Base-by-base conservation (phyloP, 2,329 filamentous ascomycete genomes). In the Colletotrichum somersetense region DNA sequence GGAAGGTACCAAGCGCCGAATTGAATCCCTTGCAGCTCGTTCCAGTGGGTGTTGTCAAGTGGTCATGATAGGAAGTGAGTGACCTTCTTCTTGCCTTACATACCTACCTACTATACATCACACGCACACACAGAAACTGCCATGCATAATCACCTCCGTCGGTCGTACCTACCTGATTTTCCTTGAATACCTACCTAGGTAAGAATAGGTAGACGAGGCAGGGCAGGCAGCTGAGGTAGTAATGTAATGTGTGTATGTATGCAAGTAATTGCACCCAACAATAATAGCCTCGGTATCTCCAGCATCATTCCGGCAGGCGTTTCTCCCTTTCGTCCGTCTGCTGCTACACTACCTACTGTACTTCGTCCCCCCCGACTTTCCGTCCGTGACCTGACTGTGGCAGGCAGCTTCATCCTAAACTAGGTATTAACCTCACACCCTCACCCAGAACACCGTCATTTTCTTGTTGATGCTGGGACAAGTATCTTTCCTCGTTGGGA, bases 401-500 rank as follows among this genome's bases (percentile, higher is more conserved):
- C 20, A 46, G 20, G 14, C 20, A 46, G 57, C 38, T 53, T 26
- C 40, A 62, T 44, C 56, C 18, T 52, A 30, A 30, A 30, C 30
- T 30, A 12, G 8, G n/a, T 33, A 35, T 67, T 72, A 64, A 48
- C 69, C 66, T 69, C 66, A 72, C 66, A 58, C 66, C 70, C 66
- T 50, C 50, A 38, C 30, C 40, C 20, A 35, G 53, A 30, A 38
- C 38, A 65, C 35, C 58, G 12, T 38, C 48, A 56, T 69, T 42
- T 18, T 6, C 42, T n/a, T 23, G 26, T 61, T 26, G 20, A 64
- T 40, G 26, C 26, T 50, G 35, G 26, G 55, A 55, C 11, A 48
- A 18, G 55, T 65, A 61, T 58, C 52, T 58, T 30, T 59, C 66
- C 69, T 59, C 70, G 70, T 72, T 72, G 70, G 48, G 70, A 62